Evolutionary conservation across 177 flowering plant species (phyloP).

Genomic region (Vitis hybrid): DNA sequence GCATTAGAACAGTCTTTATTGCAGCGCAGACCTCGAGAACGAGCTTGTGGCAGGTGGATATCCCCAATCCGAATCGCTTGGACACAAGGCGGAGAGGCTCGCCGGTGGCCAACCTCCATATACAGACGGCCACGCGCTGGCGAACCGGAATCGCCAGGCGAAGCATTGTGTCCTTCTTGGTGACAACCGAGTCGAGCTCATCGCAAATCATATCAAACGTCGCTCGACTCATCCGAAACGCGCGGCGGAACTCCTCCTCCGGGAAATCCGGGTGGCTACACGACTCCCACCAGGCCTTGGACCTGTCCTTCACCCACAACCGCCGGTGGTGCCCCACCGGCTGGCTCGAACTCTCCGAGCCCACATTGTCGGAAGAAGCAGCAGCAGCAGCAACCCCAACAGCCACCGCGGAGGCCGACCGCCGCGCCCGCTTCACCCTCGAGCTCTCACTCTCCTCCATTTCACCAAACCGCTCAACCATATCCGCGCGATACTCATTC

Average conservation of each 20-base stretch:
- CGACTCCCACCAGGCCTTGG: constrained; percentile 79
- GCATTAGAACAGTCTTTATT: constrained; percentile 58
- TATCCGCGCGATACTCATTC: constrained; percentile 29
- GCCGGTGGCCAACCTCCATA: constrained; percentile 89
- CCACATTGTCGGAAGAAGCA: constrained; percentile 7
- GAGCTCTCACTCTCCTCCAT: constrained; percentile 24
- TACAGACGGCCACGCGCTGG: constrained; percentile 82
- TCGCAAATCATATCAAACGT: constrained; percentile 79
- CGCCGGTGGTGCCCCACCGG: constrained; percentile 43
- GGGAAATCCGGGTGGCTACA: constrained; percentile 65
- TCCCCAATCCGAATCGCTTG: constrained; percentile 84
- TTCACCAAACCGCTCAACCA: constrained; percentile 25
- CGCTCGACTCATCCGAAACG: constrained; percentile 70
- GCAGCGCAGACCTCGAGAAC: constrained; percentile 85
- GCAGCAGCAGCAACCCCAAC: constrained; percentile 7
- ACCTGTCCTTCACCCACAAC: constrained; percentile 83
- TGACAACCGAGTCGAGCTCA: constrained; percentile 61
- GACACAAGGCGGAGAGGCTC: constrained; percentile 83
- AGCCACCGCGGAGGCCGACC: constrained; percentile 8
- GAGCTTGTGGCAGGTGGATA: constrained; percentile 87
- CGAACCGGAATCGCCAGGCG: constrained; percentile 84
- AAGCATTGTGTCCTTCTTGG: constrained; percentile 78
- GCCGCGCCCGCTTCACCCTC: constrained; percentile 25
- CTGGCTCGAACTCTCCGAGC: constrained; percentile 8
- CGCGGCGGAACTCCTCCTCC: constrained; percentile 53